These are phyloP conservation scores for Myxozyma sirexii DNA, from an alignment of 805 yeast species.

Conservation along the genomic window DNA sequence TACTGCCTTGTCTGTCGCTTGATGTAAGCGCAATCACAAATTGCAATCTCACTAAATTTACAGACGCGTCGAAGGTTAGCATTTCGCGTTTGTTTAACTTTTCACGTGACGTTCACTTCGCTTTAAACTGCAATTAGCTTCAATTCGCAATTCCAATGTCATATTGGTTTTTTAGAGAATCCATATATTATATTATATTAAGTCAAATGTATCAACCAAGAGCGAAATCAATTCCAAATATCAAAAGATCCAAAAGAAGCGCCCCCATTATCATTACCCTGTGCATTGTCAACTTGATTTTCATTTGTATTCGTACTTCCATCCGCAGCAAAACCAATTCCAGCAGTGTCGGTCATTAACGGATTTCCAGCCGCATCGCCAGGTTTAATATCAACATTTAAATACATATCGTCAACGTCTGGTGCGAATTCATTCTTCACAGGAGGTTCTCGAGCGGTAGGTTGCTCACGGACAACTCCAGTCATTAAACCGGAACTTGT, in stretches of 20 bases:
- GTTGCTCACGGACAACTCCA: constrained; percentile 12
- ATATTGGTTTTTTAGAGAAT: no score
- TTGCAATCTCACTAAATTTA: background rate
- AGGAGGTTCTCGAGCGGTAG: background rate
- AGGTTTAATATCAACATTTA: background rate
- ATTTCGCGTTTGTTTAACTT: no score
- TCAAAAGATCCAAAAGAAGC: constrained; percentile 18
- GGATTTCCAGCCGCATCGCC: background rate
- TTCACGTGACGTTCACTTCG: no score
- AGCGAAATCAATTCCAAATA: constrained; percentile 5
- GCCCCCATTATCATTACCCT: constrained; percentile 5
- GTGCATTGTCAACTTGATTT: background rate
- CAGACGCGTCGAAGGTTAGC: background rate
- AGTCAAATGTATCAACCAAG: background rate
- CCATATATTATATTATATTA: no score
- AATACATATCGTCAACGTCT: background rate
- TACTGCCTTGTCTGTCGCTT: no score
- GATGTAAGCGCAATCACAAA: background rate
- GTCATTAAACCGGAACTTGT: constrained; percentile 25
- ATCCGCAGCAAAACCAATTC: background rate
- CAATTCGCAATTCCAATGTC: no score
- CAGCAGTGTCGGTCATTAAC: background rate
- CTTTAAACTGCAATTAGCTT: no score
- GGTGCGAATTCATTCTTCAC: background rate
- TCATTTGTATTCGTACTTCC: background rate